Evolutionary conservation across 805 yeast species (phyloP), one percentile per base, ranked within the genome.

Genomic region (Jamesozyma gamospora): DNA sequence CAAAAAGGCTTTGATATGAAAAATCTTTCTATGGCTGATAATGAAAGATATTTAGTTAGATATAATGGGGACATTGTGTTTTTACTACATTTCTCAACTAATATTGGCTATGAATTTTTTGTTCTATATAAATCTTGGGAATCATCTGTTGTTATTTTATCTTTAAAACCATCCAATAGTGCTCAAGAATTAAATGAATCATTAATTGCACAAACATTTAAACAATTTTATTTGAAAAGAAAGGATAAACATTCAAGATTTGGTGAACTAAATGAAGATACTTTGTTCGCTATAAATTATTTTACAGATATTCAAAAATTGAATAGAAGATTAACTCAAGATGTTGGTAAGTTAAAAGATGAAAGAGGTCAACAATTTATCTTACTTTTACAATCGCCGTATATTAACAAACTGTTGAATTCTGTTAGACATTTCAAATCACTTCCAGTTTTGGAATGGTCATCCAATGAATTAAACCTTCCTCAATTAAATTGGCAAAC

Each of bases 401-500:
- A 64, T 44, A 49, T 74, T 1, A 50, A 60, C 1, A 72, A 71
- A 45, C 50, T 86, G 3, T 43, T 66, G 35, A 69, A 65, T 39
- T 49, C 69, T 4, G 54, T 82, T 29, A 67, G 66, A 21, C 60
- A 75, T 1, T 50, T 78, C 4, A 43, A 63, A 7, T 77, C 73
- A 16, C 69, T 80, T 48, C 94, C 95, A 4, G 66, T 75, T 1
- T 63, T 87, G 28, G 70, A 70, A 41, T 71, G 82, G 72, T 66
- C 70, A 15, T 66, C 75, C 16, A 69, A 75, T 34, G 83, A 79
- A 47, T 53, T 75, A 15, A 63, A 75, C 1, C 58, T 82, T 25
- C 87, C 90, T 10, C 79, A 88, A 4, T 63, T 88, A 37, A 81
- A 87, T 4, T 87, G 96, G 95, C 92, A 85, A 55, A 58, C 74